Conservation (phyloP, 768 basidiomycete species). For the Nidularia pulvinata region DNA sequence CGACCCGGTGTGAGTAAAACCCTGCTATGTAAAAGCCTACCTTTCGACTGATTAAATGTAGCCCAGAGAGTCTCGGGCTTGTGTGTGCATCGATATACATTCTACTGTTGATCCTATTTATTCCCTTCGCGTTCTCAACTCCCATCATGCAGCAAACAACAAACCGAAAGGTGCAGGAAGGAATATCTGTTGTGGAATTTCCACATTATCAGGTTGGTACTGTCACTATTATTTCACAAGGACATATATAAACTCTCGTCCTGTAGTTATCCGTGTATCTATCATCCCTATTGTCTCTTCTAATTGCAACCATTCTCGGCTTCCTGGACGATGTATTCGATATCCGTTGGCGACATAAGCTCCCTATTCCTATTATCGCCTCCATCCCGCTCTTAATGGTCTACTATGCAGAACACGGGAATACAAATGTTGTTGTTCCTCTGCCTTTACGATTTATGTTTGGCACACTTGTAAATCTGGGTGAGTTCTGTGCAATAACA, state of each 20-base stretch:
- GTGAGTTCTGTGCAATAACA: constrained; percentile 37
- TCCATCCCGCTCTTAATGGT: constrained; percentile 95
- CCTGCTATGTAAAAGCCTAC: background rate
- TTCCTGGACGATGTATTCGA: constrained; percentile 98
- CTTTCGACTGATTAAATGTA: constrained; percentile 29
- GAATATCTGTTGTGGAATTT: constrained; percentile 66
- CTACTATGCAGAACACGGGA: constrained; percentile 93
- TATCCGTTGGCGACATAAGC: constrained; percentile 97
- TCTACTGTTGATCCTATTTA: constrained; percentile 85
- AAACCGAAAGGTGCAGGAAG: constrained; percentile 47
- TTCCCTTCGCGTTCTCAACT: constrained; percentile 92
- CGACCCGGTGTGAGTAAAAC: constrained; percentile 61
- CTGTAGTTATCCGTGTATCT: constrained; percentile 86
- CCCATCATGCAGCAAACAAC: constrained; percentile 48
- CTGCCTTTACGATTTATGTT: constrained; percentile 74
- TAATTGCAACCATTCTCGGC: constrained; percentile 92
- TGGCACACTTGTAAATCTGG: constrained; percentile 84
- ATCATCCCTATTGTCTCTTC: constrained; percentile 87
- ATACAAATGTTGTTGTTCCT: constrained; percentile 93
- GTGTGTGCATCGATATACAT: constrained; percentile 91
- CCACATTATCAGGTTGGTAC: constrained; percentile 73
- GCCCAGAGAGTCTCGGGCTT: constrained; percentile 94
- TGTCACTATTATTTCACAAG: too few relatives aligned
- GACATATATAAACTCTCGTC: background rate
- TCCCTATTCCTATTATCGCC: constrained; percentile 96